These are phyloP conservation scores for Filobasidium floriforme DNA, from an alignment of 768 basidiomycete genomes.

Conservation along the genomic window DNA sequence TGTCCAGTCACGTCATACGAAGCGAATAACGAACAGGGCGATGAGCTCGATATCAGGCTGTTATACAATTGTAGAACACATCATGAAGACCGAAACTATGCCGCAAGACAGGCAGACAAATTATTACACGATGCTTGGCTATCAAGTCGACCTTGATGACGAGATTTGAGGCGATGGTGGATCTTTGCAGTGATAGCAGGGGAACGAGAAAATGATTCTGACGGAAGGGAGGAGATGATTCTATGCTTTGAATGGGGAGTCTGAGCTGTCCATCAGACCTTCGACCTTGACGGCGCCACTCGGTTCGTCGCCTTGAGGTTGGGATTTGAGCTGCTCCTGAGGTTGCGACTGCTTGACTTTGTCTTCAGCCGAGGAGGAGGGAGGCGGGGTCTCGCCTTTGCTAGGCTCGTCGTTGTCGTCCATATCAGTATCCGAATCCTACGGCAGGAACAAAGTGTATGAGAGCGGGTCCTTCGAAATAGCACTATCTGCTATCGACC, in stretches of 20 bases:
- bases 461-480: neutral
- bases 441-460: neutral
- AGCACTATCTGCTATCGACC: neutral
- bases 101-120: neutral
- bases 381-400: slow-evolving; percentile 1
- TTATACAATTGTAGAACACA: neutral
- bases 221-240: neutral
- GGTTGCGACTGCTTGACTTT: neutral
- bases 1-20: too few relatives aligned
- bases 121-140: slow-evolving; percentile 2
- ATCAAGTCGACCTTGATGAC: slow-evolving; percentile 2
- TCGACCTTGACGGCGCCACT: slow-evolving; percentile 35
- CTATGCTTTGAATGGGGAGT: slow-evolving; percentile 29
- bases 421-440: slow-evolving; percentile 21
- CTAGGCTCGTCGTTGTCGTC: slow-evolving; percentile 1
- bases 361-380: neutral
- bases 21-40: too few relatives aligned
- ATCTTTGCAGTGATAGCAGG: neutral
- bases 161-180: neutral
- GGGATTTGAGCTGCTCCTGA: slow-evolving; percentile 30
- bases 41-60: too few relatives aligned
- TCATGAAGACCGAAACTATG: neutral
- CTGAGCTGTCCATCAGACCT: slow-evolving; percentile 40
- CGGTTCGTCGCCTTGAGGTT: slow-evolving; percentile 35
- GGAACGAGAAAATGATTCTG: neutral